These are phyloP conservation scores for Pyricularia grisea DNA, from an alignment of 2,329 filamentous ascomycete genomes.

Conservation along the genomic window DNA sequence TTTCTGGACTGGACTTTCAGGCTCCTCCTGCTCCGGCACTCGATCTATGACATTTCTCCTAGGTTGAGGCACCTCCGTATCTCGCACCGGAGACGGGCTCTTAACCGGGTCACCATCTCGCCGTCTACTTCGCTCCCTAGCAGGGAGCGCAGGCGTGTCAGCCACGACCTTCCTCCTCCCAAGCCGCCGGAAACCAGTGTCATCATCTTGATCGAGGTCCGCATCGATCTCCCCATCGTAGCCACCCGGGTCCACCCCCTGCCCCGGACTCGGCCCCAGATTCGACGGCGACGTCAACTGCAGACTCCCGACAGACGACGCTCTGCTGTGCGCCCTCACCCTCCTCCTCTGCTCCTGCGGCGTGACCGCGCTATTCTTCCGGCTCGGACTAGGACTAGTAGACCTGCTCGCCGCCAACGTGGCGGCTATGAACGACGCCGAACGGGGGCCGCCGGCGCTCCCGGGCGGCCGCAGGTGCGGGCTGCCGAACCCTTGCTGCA, in stretches of 20 bases:
- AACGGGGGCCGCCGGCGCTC: constrained; percentile 19
- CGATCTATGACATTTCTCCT: not conserved
- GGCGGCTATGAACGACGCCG: constrained; percentile 51
- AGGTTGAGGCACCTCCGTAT: not conserved
- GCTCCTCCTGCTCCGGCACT: not conserved
- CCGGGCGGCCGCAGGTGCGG: constrained; percentile 8
- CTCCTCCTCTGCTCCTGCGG: not conserved
- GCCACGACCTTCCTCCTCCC: not conserved
- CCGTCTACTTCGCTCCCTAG: constrained; percentile 30
- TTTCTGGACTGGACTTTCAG: constrained; percentile 2
- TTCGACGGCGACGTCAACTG: constrained; percentile 7
- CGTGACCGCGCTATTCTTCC: constrained; percentile 16
- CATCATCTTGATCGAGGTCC: not conserved
- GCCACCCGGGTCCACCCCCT: not conserved
- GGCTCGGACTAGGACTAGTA: constrained; percentile 38
- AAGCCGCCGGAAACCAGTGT: not conserved
- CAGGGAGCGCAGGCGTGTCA: not conserved
- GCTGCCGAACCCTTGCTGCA: constrained; percentile 1
- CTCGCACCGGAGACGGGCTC: constrained; percentile 14
- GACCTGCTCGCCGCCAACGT: constrained; percentile 53
- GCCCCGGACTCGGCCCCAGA: not conserved
- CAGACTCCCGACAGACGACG: constrained; percentile 19
- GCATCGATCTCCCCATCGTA: not conserved
- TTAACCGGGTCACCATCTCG: constrained; percentile 22
- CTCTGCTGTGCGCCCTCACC: not conserved